Base-by-base conservation (phyloP, 371 early-diverging fungal species). In the Mucor circinelloides region DNA sequence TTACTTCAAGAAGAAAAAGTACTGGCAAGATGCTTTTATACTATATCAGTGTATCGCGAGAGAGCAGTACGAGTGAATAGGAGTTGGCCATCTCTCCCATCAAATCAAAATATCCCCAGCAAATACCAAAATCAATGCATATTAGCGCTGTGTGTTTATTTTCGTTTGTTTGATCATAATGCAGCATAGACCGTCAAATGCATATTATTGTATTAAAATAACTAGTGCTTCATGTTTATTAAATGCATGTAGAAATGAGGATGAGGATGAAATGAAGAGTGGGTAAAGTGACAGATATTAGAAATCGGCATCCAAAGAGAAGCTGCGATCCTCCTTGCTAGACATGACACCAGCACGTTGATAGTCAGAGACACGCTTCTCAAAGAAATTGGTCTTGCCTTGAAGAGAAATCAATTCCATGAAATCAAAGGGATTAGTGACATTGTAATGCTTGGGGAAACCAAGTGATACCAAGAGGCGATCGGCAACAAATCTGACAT, bases 381-480 rank as follows among this genome's bases (percentile, higher is more conserved):
- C 99, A 72, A 99, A 99, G 85, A 99, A 99, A 87, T 99, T 99
- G 60, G 99, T 98, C 87, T 99, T 99, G 74, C 99, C 99, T 82
- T 97, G 96, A 68, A 99, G 85, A 27, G 96, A 96, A 78, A 99
- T 99, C 84, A 99, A 79, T 76, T 99, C 99, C 99, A 99, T 99
- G 74, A 99, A 99, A 78, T 99, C 99, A 71, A 99, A 99, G 48
- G 99, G 99, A 77, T 99, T 99, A 73, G 89, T 83, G 3, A 86
- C 88, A 50, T 93, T 89, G 88, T 94, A 99, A 67, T 88, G 75
- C 86, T 99, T 99, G 58, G 81, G 74, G 67, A 89, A 88, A 32
- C 96, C 97, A 23, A 99, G 87, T 19, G 94, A 89, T 23, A 96
- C 93, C 46, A 99, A 79, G 46, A 99, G 85, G 58, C 97, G 88